Evolutionary conservation across 2,329 filamentous ascomycete species (phyloP).

Genomic region (Fusarium sp.): DNA sequence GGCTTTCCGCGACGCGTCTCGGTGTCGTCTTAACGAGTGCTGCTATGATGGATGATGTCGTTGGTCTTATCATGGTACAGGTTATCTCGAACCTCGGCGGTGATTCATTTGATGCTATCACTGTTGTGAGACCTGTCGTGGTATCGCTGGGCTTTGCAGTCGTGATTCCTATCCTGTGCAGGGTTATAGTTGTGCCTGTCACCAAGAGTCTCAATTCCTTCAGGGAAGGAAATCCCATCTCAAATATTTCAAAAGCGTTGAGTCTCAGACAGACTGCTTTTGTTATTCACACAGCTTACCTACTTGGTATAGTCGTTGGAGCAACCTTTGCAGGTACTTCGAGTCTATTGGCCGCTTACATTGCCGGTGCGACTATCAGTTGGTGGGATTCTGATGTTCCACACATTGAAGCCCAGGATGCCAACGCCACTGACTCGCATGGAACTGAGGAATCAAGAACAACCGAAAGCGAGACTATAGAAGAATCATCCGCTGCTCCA

Average conservation of each 20-base stretch:
- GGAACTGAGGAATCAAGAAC: background rate
- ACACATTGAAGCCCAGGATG: slow-evolving; percentile 24
- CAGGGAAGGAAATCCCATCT: slow-evolving; percentile 44
- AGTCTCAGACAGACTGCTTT: slow-evolving; percentile 55
- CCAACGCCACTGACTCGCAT: background rate
- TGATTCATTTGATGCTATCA: slow-evolving; percentile 49
- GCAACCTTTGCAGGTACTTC: slow-evolving; percentile 73
- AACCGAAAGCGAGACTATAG: background rate
- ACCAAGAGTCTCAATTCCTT: slow-evolving; percentile 54
- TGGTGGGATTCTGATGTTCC: slow-evolving; percentile 67
- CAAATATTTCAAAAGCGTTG: slow-evolving; percentile 48
- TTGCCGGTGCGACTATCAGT: slow-evolving; percentile 69
- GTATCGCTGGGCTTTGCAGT: slow-evolving; percentile 66
- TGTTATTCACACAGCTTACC: slow-evolving; percentile 61
- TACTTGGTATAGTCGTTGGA: slow-evolving; percentile 64
- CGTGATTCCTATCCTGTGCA: slow-evolving; percentile 61
- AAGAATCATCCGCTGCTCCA: background rate
- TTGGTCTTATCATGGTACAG: slow-evolving; percentile 82
- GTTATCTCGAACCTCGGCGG: slow-evolving; percentile 75
- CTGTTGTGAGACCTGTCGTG: slow-evolving; percentile 61
- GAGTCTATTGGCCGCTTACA: slow-evolving; percentile 72
- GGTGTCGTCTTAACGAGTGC: slow-evolving; percentile 77
- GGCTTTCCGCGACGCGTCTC: slow-evolving; percentile 59
- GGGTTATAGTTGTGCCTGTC: slow-evolving; percentile 59
- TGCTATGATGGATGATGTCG: slow-evolving; percentile 86